Conservation (phyloP, 805 yeast species). For the Saturnispora sekii region DNA sequence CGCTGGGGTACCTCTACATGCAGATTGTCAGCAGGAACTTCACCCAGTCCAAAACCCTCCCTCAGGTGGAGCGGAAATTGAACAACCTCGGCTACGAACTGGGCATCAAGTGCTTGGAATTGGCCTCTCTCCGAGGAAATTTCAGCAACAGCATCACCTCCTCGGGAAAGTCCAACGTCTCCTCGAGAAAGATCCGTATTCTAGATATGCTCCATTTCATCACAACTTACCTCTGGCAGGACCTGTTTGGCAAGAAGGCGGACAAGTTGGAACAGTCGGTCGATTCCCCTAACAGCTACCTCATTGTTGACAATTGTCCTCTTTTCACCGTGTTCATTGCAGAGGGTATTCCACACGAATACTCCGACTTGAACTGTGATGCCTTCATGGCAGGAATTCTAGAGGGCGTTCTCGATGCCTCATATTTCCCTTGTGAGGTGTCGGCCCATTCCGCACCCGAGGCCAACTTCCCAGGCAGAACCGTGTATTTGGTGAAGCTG, state of each 20-base stretch:
- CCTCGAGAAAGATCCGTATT: constrained; percentile 51
- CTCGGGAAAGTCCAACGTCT: constrained; percentile 55
- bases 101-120: constrained; percentile 63
- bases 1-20: constrained; percentile 59
- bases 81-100: constrained; percentile 70
- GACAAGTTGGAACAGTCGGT: constrained; percentile 34
- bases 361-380: constrained; percentile 66
- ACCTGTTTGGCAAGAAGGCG: constrained; percentile 65
- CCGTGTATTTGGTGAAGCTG: constrained; percentile 73
- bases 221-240: constrained; percentile 62
- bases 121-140: constrained; percentile 61
- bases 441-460: constrained; percentile 73
- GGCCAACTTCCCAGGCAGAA: constrained; percentile 48
- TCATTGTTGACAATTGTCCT: constrained; percentile 75
- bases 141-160: constrained; percentile 28
- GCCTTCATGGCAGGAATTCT: constrained; percentile 80
- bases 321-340: constrained; percentile 61
- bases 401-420: constrained; percentile 70
- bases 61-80: constrained; percentile 49
- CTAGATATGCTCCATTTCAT: constrained; percentile 75
- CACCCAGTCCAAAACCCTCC: constrained; percentile 52
- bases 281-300: constrained; percentile 56
- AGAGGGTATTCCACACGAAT: constrained; percentile 56
- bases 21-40: constrained; percentile 63
- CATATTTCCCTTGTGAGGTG: constrained; percentile 65